A percentile compares a stretch with the other conserved stretches of the same genome.
These are phyloP conservation scores for Beauveria rudraprayagi DNA, from an alignment of 2,329 filamentous ascomycete genomes.

Conservation along the genomic window DNA sequence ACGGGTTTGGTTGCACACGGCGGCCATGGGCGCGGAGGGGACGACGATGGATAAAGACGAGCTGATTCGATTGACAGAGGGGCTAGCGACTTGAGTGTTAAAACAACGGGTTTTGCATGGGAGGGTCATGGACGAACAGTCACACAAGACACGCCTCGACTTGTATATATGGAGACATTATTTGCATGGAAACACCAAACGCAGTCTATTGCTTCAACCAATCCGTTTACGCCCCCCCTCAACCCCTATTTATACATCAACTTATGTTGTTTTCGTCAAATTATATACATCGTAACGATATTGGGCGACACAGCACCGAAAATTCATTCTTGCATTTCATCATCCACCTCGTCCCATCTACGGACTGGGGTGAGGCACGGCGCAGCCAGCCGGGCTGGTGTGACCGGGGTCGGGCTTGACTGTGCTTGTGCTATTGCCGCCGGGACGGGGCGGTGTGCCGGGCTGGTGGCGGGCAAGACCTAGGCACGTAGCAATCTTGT, in stretches of 20 bases:
- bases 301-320: not conserved
- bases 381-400: not conserved
- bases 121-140: not conserved
- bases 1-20: constrained; percentile 40
- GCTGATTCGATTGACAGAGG: constrained; percentile 11
- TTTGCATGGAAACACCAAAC: not conserved
- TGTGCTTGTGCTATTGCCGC: not conserved
- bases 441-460: constrained; percentile 9
- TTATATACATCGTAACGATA: constrained; percentile 1
- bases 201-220: not conserved
- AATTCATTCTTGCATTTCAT: not conserved
- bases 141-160: not conserved
- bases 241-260: constrained; percentile 2
- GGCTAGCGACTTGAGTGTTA: not conserved
- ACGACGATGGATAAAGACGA: constrained; percentile 22
- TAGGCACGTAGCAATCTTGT: constrained; percentile 62
- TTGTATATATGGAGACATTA: not conserved
- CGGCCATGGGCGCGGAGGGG: constrained; percentile 26
- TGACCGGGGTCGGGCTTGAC: not conserved
- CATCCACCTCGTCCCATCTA: not conserved
- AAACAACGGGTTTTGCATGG: too few species aligned
- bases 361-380: not conserved
- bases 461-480: constrained; percentile 37
- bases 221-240: not conserved
- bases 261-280: not conserved